Base-by-base conservation (phyloP, 495 filamentous ascomycete genomes). In the Penicillium silybi region DNA sequence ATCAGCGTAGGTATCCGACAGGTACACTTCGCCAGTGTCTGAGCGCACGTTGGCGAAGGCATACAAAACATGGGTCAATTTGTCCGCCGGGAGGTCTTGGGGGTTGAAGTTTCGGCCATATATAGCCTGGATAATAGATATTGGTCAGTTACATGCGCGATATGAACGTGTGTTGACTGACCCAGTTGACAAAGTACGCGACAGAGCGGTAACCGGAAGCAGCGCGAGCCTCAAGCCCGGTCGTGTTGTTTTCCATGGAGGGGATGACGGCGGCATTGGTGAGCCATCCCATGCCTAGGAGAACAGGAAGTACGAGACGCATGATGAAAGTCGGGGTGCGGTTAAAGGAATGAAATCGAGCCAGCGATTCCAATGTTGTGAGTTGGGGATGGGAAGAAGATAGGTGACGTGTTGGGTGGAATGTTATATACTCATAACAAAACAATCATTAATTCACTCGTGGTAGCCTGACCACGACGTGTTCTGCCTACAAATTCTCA, bases 161-260 rank as follows among this genome's bases (percentile, higher is more conserved):
- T 32, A 13, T 32, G 2, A 32, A 32, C 9, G 8, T 32, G 22
- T 41, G 15, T 20, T 39, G 3, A 57, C 58, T 40, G 9, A 72
- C 71, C 83, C 89, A 93, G 71, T 95, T 92, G 48, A 90, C 87
- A 57, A 85, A 95, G 74, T 95, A 95, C 15, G 86, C 87, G 46
- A 93, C 87, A 6, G 84, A 78, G 54, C 81, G 81, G 64, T 83
- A 88, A 46, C 81, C 70, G 49, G 20, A 46, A 13, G 50, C 34
- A 26, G 38, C 46, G 8, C 48, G 59, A 58, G 59, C 40, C 19
- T 46, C 53, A 39, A 63, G 38, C 16, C 39, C 48, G 8, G 50
- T 56, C 0, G 16, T 37, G 17, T 47, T 43, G 17, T 16, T 48
- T 4, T 27, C 46, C 22, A 39, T 15, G 25, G 17, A 19, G 37